Evolutionary conservation across 768 basidiomycete species (phyloP).

Genomic region (Lepiota venenata): DNA sequence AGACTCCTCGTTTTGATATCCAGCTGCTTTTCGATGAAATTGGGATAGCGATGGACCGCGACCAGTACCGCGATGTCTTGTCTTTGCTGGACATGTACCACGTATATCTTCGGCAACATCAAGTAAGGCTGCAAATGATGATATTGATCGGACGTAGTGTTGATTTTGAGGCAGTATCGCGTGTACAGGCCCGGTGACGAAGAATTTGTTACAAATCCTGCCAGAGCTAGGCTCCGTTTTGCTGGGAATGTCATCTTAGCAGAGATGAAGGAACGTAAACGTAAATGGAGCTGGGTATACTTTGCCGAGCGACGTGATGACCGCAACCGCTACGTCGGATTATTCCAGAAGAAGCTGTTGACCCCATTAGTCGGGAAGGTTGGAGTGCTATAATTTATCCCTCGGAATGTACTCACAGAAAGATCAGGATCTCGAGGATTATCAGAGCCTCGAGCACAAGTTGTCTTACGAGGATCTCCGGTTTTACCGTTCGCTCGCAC

Average conservation of each 20-base stretch:
- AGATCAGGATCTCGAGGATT: slow-evolving; percentile 22
- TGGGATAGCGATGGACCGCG: slow-evolving; percentile 84
- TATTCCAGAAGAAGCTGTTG: slow-evolving; percentile 77
- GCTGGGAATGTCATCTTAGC: slow-evolving; percentile 77
- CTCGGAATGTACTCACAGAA: slow-evolving; percentile 38
- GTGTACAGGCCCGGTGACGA: slow-evolving; percentile 70
- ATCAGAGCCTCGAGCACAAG: slow-evolving; percentile 74
- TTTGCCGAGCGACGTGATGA: slow-evolving; percentile 88
- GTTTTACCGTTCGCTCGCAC: slow-evolving; percentile 94
- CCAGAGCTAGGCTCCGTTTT: slow-evolving; percentile 71
- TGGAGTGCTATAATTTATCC: slow-evolving; percentile 19
- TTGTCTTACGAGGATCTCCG: slow-evolving; percentile 93
- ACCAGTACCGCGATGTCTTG: slow-evolving; percentile 92
- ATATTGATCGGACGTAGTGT: neutral
- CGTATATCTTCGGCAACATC: slow-evolving; percentile 82
- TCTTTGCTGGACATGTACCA: slow-evolving; percentile 96
- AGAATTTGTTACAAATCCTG: slow-evolving; percentile 55
- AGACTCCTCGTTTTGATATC: slow-evolving; percentile 83
- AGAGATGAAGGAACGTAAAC: slow-evolving; percentile 78
- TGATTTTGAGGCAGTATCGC: slow-evolving; percentile 59
- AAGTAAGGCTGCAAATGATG: slow-evolving; percentile 40
- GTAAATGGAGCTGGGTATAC: slow-evolving; percentile 90
- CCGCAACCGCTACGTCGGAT: slow-evolving; percentile 75
- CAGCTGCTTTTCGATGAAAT: slow-evolving; percentile 91
- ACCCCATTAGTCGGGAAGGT: slow-evolving; percentile 54